phyloP scores from a whole-genome alignment of 768 basidiomycete genomes.

The Exidia glandulosa region DNA sequence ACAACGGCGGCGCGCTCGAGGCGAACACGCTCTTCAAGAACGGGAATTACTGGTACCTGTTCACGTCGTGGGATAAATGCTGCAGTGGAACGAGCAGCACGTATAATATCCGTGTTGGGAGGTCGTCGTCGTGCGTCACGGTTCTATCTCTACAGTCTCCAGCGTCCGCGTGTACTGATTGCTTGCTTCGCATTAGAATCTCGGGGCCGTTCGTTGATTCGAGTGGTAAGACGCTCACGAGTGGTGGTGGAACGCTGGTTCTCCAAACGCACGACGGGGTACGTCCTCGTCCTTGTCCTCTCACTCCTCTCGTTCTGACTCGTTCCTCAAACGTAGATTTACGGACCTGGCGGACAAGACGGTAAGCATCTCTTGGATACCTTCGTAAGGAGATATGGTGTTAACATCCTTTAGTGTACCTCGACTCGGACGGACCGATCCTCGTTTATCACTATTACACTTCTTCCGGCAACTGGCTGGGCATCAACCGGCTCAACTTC shows the following conservation, averaged over 20 bases:
- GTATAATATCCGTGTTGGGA: constrained; percentile 49
- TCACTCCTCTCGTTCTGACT: not conserved
- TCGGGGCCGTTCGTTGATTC: constrained; percentile 38
- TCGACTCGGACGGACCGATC: constrained; percentile 34
- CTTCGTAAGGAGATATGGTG: not conserved
- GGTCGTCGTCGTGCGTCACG: constrained; percentile 29
- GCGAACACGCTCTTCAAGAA: not conserved
- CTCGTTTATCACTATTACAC: constrained; percentile 48
- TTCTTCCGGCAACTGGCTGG: constrained; percentile 32
- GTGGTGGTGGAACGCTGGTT: constrained; percentile 44
- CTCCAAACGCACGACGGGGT: constrained; percentile 34
- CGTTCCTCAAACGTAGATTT: constrained; percentile 22
- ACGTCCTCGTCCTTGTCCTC: constrained; percentile 4
- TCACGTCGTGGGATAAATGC: constrained; percentile 45
- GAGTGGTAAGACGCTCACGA: constrained; percentile 30
- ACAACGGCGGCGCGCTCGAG: not conserved
- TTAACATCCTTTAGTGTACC: constrained; percentile 17
- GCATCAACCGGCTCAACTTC: constrained; percentile 38
- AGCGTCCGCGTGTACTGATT: not conserved
- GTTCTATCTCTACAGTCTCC: not conserved
- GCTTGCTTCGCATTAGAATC: constrained; percentile 17
- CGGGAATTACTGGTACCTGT: constrained; percentile 38
- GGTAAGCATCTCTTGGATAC: not conserved
- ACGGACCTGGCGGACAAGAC: constrained; percentile 48
- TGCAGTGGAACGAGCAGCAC: constrained; percentile 41